These are phyloP conservation scores for Arxiozyma heterogenica DNA, from an alignment of 1,139 yeast species.

Conservation along the genomic window DNA sequence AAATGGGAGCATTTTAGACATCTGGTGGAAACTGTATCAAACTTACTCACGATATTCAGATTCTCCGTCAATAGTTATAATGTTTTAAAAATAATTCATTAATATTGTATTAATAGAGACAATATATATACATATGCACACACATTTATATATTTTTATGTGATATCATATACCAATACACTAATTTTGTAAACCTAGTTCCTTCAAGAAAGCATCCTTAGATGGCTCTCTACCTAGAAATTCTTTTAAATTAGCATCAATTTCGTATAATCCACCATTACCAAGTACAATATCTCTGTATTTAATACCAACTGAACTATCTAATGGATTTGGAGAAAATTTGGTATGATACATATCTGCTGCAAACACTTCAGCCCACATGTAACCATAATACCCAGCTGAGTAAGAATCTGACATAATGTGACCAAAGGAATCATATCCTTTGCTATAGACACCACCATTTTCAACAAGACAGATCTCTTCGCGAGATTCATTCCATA, in stretches of 20 bases:
- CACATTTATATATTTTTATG: neutral
- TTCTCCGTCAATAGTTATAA: constrained; percentile 10
- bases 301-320: constrained; percentile 48
- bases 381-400: constrained; percentile 78
- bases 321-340: constrained; percentile 61
- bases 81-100: neutral
- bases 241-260: constrained; percentile 52
- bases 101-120: neutral
- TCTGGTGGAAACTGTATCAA: constrained; percentile 18
- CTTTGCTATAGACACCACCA: constrained; percentile 49
- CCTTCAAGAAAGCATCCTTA: constrained; percentile 59
- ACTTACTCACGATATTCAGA: constrained; percentile 16
- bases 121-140: neutral
- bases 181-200: constrained; percentile 37
- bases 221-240: constrained; percentile 71
- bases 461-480: constrained; percentile 49
- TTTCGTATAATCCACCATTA: constrained; percentile 68
- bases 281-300: constrained; percentile 64
- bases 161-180: neutral
- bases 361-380: constrained; percentile 81
- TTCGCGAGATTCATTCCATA: constrained; percentile 59
- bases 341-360: constrained; percentile 72
- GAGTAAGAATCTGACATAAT: constrained; percentile 72
- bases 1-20: constrained; percentile 9
- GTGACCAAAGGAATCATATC: constrained; percentile 74